Base-by-base conservation (phyloP, 129 eudicot genomes). In the Oenanthe sinensis region DNA sequence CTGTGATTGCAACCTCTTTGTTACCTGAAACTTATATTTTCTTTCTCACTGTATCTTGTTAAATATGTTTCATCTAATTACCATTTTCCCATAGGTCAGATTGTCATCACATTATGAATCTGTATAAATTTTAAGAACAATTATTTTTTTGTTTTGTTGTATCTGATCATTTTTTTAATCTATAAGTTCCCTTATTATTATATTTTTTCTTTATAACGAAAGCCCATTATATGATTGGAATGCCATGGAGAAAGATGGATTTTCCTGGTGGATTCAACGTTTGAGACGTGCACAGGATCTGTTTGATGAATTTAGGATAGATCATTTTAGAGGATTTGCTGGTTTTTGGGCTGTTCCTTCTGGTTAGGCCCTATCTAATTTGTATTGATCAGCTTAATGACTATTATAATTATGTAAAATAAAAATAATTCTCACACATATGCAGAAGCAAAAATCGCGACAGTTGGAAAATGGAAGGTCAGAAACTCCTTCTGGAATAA, bases 291-390 rank as follows among this genome's bases (percentile, higher is more conserved):
- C 98, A 72, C 86, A 84, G 67, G 85, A 91, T 88, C 88, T 95
- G 60, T 95, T 86, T 85, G 98, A 95, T 85, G 98, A 95, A 80
- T 95, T 95, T 88, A 83, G 98, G 85, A 95, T 95, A 63, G 98
- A 95, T 77, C 98, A 95, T 81, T 95, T 95, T 78, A 88, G 98
- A 85, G 98, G 97, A 83, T 91, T 95, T 88, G 86, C 98, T 85
- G 98, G 98, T 40, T 95, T 78, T 86, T 95, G 98, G 98, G 98
- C 97, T 58, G 97, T 95, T 71, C 98, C 98, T 83, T 86, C 98
- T 81, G 98, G 98, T 94, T 80, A 85, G 87, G 75, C 78, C 46
- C 67, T 46, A 50, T 73, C 24, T 79, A 43, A 54, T 37, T 74
- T 71, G 33, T 24, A 26, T 8, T 60, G 50, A n/a, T 74, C 77